Percentiles rank a stretch among this genome's conserved stretches.
Conservation (phyloP, 2,329 filamentous ascomycete species). For the Scedosporium boydii region DNA sequence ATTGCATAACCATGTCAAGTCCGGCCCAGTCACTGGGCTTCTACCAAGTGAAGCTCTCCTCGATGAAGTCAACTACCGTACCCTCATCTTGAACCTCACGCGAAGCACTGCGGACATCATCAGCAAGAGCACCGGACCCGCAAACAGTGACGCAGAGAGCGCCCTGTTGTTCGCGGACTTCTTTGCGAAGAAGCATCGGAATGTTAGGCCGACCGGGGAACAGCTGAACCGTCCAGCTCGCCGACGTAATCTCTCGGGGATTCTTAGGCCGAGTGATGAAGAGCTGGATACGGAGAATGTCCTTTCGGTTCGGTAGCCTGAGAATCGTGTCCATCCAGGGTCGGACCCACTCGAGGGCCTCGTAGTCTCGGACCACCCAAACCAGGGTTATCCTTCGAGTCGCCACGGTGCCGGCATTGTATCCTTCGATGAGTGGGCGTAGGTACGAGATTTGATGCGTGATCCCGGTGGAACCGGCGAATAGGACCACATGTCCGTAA, state of each 20-base stretch:
- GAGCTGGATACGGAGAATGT: conserved; percentile 76
- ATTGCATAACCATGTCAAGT: too few relatives aligned
- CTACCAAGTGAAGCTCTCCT: conserved; percentile 67
- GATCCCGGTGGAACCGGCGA: conserved; percentile 89
- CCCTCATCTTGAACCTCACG: conserved; percentile 50
- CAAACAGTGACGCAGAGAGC: conserved; percentile 83
- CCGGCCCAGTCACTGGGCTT: not conserved
- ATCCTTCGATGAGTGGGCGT: conserved; percentile 63
- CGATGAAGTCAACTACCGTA: conserved; percentile 62
- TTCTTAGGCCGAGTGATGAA: conserved; percentile 85
- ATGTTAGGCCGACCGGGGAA: conserved; percentile 83
- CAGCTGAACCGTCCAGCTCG: conserved; percentile 78
- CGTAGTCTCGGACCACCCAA: conserved; percentile 85
- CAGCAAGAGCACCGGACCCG: conserved; percentile 63
- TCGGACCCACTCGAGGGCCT: conserved; percentile 86
- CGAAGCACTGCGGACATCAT: conserved; percentile 64
- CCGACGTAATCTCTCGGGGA: conserved; percentile 69
- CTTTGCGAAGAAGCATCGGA: conserved; percentile 66
- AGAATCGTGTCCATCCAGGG: conserved; percentile 74
- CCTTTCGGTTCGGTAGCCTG: conserved; percentile 67
- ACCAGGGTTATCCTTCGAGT: conserved; percentile 74
- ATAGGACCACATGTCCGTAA: conserved; percentile 84
- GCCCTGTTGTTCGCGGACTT: conserved; percentile 72
- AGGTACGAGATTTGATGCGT: conserved; percentile 90
- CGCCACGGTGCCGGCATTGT: conserved; percentile 62